Evolutionary conservation across 257 asterid species (phyloP).

Genomic region (Przewalskia tangutica): DNA sequence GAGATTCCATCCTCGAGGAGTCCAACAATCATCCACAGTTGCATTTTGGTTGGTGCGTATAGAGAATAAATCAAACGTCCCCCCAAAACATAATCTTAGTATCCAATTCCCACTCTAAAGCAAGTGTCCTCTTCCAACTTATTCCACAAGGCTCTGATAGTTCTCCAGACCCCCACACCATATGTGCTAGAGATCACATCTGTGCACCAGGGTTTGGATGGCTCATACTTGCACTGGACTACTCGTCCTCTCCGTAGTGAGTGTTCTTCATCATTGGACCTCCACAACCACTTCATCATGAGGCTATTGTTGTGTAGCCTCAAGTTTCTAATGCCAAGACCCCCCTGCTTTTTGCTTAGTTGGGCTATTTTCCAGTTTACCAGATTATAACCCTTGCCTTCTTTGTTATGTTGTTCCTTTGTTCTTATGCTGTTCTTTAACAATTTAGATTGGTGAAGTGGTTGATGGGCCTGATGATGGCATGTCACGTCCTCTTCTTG

Average conservation of each 20-base stretch:
- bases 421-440: neutral
- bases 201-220: no score
- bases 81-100: no score
- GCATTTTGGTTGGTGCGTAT: no score
- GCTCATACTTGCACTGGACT: no score
- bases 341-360: neutral
- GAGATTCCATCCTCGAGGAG: no score
- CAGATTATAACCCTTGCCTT: neutral
- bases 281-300: neutral
- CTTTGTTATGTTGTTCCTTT: neutral
- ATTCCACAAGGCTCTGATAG: no score
- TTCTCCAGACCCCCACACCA: no score
- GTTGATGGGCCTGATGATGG: conserved; percentile 89
- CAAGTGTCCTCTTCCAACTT: no score
- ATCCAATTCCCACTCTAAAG: no score
- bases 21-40: no score
- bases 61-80: no score
- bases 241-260: neutral
- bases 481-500: conserved; percentile 36
- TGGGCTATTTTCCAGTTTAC: neutral
- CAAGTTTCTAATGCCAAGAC: neutral
- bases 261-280: neutral
- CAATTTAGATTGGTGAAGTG: conserved; percentile 87
- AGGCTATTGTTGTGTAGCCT: neutral
- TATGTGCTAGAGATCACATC: no score